phyloP scores from a whole-genome alignment of 75 land plant species.

The Chamaecyparis obtusa region DNA sequence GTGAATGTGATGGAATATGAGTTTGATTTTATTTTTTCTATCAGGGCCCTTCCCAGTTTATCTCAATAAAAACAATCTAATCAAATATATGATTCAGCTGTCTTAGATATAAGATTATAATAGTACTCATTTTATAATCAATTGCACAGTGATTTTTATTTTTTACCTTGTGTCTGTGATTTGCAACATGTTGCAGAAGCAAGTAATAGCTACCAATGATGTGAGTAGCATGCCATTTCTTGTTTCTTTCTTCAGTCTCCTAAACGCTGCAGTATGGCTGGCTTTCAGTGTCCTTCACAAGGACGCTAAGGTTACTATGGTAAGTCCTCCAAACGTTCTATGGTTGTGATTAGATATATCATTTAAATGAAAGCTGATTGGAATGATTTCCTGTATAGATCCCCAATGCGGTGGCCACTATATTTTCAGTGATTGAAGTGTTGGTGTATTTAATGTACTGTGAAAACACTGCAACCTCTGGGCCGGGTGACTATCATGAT shows the following conservation, averaged over 20 bases:
- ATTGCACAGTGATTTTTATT: neutral
- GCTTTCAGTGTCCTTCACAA: neutral
- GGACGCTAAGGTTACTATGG: constrained; percentile 3
- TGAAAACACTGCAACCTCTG: neutral
- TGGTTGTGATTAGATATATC: neutral
- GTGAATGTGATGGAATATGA: neutral
- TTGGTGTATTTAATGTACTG: neutral
- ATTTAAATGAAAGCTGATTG: too few relatives aligned
- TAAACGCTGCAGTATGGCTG: constrained; percentile 10
- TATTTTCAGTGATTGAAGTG: neutral
- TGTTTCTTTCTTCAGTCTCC: neutral
- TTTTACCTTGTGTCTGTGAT: neutral
- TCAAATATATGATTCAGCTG: too few relatives aligned
- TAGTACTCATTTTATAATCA: neutral
- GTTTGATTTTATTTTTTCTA: too few relatives aligned
- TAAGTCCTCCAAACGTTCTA: neutral
- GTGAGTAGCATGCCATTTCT: constrained; percentile 8
- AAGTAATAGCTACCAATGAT: neutral
- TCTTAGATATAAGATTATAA: too few relatives aligned
- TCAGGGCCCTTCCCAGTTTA: too few relatives aligned
- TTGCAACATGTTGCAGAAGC: neutral
- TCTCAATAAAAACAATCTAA: too few relatives aligned
- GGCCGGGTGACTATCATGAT: neutral
- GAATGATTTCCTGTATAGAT: neutral
- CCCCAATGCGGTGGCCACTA: neutral